Conservation (phyloP, 2,329 filamentous ascomycete genomes). For the Microsporum ferrugineum region DNA sequence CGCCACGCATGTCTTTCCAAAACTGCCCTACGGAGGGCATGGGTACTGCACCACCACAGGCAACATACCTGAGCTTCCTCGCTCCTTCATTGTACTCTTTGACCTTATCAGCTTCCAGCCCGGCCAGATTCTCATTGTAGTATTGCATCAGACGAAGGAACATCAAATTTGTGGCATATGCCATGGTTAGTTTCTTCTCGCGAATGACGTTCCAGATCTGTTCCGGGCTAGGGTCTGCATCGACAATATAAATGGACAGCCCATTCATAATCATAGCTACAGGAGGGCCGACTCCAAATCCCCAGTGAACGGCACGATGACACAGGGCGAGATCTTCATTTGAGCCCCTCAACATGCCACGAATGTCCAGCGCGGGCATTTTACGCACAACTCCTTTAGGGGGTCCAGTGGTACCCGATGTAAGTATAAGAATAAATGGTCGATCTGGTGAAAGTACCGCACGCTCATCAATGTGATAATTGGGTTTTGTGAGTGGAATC, state of each 20-base stretch:
- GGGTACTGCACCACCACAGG: constrained; percentile 1
- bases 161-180: not conserved
- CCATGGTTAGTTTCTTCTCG: not conserved
- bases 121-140: constrained; percentile 8
- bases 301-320: constrained; percentile 7
- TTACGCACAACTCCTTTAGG: constrained; percentile 33
- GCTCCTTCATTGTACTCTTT: constrained; percentile 6
- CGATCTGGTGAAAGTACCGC: not conserved
- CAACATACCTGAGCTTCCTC: constrained; percentile 1
- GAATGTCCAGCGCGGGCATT: not conserved
- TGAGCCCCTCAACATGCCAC: not conserved
- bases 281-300: constrained; percentile 2
- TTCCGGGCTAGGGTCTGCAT: not conserved
- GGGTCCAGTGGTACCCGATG: constrained; percentile 35
- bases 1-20: constrained; percentile 1
- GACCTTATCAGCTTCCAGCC: not conserved
- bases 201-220: constrained; percentile 2
- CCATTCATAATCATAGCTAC: constrained; percentile 3
- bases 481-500: not conserved
- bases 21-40: constrained; percentile 1
- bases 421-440: constrained; percentile 34
- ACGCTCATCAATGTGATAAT: not conserved
- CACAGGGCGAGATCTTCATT: constrained; percentile 1
- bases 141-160: constrained; percentile 9
- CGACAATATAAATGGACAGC: constrained; percentile 1